These are phyloP conservation scores for Candida gorgasii DNA, from an alignment of 805 yeast species.

Conservation along the genomic window DNA sequence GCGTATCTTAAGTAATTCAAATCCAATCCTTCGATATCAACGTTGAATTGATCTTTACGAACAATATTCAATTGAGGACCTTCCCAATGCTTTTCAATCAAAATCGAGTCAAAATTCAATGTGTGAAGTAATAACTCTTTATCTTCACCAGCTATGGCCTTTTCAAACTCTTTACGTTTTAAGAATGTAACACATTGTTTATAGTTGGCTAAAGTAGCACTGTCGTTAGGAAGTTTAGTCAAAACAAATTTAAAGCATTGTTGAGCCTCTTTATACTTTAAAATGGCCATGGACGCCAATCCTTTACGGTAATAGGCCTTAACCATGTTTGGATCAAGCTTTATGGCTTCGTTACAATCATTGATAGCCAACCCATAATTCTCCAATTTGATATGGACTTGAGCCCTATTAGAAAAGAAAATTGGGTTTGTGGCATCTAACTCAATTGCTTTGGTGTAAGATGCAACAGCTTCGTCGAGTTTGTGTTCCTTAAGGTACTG, in stretches of 20 bases:
- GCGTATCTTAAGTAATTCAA: conserved; percentile 60
- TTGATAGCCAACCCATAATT: conserved; percentile 80
- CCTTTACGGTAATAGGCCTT: conserved; percentile 91
- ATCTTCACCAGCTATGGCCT: conserved; percentile 79
- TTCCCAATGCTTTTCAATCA: conserved; percentile 54
- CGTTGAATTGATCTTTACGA: conserved; percentile 23
- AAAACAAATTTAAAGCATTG: conserved; percentile 67
- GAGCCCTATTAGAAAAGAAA: conserved; percentile 84
- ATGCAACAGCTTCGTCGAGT: conserved; percentile 62
- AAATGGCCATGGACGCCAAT: conserved; percentile 70
- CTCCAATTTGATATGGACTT: conserved; percentile 83
- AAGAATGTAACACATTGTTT: conserved; percentile 65
- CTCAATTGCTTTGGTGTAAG: conserved; percentile 75
- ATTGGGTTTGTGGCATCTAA: conserved; percentile 59
- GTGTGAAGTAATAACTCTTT: conserved; percentile 49
- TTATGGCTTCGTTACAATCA: conserved; percentile 76
- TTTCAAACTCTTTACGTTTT: conserved; percentile 76
- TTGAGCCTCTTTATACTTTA: conserved; percentile 74
- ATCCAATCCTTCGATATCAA: conserved; percentile 43
- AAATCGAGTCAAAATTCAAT: conserved; percentile 48
- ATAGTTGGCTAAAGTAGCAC: conserved; percentile 60
- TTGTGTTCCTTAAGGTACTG: conserved; percentile 64
- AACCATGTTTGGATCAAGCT: conserved; percentile 61
- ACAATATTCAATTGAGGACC: conserved; percentile 54
- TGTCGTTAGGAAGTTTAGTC: conserved; percentile 64